These are phyloP conservation scores for Pyrus pyrifolia DNA, from an alignment of 306 rosid species.

Conservation along the genomic window DNA sequence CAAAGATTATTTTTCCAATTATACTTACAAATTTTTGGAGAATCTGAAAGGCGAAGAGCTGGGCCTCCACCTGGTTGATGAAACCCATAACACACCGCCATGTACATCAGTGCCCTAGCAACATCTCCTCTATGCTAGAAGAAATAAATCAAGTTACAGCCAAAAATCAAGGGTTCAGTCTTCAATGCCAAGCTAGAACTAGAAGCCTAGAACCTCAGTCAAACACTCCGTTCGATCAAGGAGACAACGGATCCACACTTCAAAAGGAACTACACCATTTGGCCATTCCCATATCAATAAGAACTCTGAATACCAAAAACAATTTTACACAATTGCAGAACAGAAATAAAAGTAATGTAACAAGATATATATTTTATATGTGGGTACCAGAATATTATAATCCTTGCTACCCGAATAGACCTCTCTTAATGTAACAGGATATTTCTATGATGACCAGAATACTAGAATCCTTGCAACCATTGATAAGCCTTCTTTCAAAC, in stretches of 20 bases:
- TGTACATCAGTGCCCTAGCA: conserved; percentile 72
- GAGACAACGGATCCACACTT: background rate
- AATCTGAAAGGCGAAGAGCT: conserved; percentile 57
- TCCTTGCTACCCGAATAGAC: background rate
- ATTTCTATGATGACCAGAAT: background rate
- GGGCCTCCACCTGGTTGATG: conserved; percentile 39
- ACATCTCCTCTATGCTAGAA: conserved; percentile 68
- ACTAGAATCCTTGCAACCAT: background rate
- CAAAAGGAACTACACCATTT: background rate
- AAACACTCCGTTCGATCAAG: background rate
- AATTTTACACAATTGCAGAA: background rate
- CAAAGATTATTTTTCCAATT: background rate
- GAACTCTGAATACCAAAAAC: no score
- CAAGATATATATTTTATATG: background rate
- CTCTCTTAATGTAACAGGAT: background rate
- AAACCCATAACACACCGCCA: conserved; percentile 64
- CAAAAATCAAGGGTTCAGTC: background rate
- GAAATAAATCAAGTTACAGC: background rate
- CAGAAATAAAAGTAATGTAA: background rate
- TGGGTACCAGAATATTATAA: background rate
- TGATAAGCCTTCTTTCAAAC: background rate
- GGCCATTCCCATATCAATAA: background rate
- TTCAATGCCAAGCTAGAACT: background rate
- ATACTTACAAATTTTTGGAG: conserved; percentile 45
- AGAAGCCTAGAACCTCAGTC: background rate